Evolutionary conservation across 192 early-diverging fungal species (phyloP).

Genomic region (Endogone sp.): DNA sequence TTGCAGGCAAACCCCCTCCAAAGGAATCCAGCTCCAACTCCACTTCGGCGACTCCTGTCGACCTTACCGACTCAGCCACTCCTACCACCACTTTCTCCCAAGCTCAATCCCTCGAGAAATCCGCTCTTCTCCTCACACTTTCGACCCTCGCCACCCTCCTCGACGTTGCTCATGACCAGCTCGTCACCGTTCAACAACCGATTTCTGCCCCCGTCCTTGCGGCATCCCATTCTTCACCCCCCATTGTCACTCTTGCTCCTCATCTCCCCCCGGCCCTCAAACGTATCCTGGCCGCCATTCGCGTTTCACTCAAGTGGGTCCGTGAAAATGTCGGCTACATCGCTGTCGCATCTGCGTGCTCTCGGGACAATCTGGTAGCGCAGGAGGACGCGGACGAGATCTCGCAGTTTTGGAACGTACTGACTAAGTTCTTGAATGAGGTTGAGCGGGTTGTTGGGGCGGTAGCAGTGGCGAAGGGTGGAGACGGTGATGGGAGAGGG

Average conservation of each 20-base stretch:
- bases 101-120: slow-evolving; percentile 12
- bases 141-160: slow-evolving; percentile 11
- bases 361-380: not conserved
- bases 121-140: slow-evolving; percentile 9
- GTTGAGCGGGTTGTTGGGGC: not conserved
- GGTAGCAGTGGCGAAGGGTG: not conserved
- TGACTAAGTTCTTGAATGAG: not conserved
- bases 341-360: not conserved
- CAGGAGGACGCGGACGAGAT: not conserved
- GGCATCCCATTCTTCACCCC: not conserved
- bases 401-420: not conserved
- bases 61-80: not conserved
- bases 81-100: not conserved
- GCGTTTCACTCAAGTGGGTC: slow-evolving; percentile 18
- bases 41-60: no score
- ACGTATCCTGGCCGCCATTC: slow-evolving; percentile 14
- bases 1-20: not conserved
- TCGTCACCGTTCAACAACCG: slow-evolving; percentile 10
- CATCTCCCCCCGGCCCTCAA: slow-evolving; percentile 17
- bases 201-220: not conserved
- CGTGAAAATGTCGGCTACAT: slow-evolving; percentile 7
- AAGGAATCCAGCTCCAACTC: no score
- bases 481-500: not conserved
- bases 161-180: slow-evolving; percentile 13
- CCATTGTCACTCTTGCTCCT: not conserved